These are phyloP conservation scores for Zygoascus tannicola DNA, from an alignment of 805 yeast genomes.

Conservation along the genomic window DNA sequence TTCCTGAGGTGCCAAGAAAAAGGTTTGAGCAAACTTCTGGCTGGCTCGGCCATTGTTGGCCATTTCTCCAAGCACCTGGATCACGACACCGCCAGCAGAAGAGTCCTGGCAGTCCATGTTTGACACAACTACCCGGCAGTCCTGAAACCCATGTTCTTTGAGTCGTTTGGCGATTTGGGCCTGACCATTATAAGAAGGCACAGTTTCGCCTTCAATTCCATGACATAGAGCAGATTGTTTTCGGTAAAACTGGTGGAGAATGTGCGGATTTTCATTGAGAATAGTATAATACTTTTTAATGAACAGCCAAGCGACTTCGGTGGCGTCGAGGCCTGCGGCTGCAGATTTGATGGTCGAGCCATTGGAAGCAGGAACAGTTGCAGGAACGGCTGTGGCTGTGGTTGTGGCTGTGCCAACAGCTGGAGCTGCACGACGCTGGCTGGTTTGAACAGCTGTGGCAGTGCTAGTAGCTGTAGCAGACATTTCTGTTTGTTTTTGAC, in stretches of 20 bases:
- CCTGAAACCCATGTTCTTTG: conserved; percentile 23
- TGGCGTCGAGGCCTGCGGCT: conserved; percentile 3
- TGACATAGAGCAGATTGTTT: conserved; percentile 28
- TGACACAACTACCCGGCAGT: conserved; percentile 30
- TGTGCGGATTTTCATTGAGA: conserved; percentile 26
- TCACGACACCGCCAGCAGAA: conserved; percentile 26
- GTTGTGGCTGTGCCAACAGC: too few species aligned
- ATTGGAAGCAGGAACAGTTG: not conserved
- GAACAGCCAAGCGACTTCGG: conserved; percentile 32
- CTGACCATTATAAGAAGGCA: conserved; percentile 23
- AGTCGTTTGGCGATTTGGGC: conserved; percentile 26
- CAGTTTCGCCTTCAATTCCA: conserved; percentile 31
- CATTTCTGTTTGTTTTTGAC: too few species aligned
- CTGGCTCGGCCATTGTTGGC: conserved; percentile 25
- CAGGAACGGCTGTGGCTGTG: conserved; percentile 4
- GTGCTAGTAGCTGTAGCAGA: too few species aligned
- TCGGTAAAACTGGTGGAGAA: conserved; percentile 29
- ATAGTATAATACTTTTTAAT: conserved; percentile 32
- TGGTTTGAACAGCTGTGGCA: too few species aligned
- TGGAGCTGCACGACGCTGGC: too few species aligned
- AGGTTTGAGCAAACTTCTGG: conserved; percentile 33
- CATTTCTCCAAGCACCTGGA: conserved; percentile 35
- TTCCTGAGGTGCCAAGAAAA: conserved; percentile 29
- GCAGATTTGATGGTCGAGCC: not conserved
- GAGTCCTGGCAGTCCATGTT: conserved; percentile 31